Percentiles rank a stretch among this genome's conserved stretches.
Conservation (phyloP, 352 stramenopile species). For the Pythium aphanidermatum region DNA sequence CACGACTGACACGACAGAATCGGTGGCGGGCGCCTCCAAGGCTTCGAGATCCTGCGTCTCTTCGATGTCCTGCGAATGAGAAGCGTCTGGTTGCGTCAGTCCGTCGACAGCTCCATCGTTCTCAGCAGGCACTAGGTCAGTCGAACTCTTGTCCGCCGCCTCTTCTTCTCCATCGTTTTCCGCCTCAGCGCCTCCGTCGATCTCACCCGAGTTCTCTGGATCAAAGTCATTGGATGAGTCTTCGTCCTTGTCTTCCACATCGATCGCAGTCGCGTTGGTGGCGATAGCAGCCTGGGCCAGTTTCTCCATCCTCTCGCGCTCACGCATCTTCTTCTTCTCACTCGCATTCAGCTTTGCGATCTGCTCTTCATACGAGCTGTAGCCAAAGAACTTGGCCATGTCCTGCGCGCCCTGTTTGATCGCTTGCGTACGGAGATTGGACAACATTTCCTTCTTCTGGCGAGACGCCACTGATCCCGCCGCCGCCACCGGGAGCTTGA, state of each 20-base stretch:
- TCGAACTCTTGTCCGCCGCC: neutral
- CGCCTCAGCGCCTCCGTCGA: conserved; percentile 3
- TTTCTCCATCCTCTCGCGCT: conserved; percentile 20
- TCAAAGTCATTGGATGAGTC: conserved; percentile 21
- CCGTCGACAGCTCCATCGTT: neutral
- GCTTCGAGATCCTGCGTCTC: conserved; percentile 18
- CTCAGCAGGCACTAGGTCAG: neutral
- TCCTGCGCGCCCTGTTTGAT: conserved; percentile 58
- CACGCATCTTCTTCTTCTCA: conserved; percentile 53
- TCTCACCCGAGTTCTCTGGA: neutral
- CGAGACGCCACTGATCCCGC: conserved; percentile 17
- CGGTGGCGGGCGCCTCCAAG: neutral
- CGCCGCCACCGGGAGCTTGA: conserved; percentile 50
- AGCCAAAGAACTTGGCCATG: conserved; percentile 76
- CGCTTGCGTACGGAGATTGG: conserved; percentile 43
- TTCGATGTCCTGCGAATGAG: too few relatives aligned
- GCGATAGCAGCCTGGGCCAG: conserved; percentile 11
- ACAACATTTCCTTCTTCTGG: conserved; percentile 63
- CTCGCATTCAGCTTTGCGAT: conserved; percentile 56
- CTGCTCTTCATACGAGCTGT: conserved; percentile 65
- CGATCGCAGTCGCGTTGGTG: conserved; percentile 1
- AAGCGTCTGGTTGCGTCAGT: neutral
- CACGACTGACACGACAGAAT: neutral
- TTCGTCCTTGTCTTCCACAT: conserved; percentile 11
- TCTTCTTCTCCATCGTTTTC: conserved; percentile 1